Evolutionary conservation across 202 grass and related monocot species (phyloP).

Genomic region (Panicum hallii): DNA sequence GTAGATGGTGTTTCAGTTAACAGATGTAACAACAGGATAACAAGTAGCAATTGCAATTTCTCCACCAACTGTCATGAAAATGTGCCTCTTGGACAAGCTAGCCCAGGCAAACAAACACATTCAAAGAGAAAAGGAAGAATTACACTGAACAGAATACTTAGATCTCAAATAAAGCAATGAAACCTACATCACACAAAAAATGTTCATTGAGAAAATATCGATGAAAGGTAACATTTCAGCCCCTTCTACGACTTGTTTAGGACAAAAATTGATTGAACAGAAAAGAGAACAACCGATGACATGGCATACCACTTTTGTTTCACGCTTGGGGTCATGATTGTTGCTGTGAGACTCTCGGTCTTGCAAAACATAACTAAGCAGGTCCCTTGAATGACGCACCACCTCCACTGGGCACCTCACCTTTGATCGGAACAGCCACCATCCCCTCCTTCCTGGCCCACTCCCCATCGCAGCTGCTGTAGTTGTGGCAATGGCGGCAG

Average conservation of each 20-base stretch:
- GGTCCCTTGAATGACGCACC: conserved; percentile 41
- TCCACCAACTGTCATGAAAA: background rate
- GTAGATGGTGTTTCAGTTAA: background rate
- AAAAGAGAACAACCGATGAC: background rate
- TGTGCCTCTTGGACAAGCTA: background rate
- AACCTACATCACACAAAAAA: background rate
- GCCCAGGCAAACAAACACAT: background rate
- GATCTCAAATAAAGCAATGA: background rate
- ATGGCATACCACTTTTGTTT: conserved; percentile 31
- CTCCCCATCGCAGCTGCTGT: background rate
- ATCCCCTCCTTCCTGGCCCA: background rate
- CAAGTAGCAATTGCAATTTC: background rate
- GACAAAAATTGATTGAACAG: background rate
- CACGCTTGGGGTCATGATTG: conserved; percentile 36
- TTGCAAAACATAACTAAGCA: conserved; percentile 32
- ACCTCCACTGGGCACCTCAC: conserved; percentile 31
- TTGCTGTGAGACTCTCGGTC: background rate
- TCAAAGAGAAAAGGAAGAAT: background rate
- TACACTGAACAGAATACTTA: background rate
- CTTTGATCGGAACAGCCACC: conserved; percentile 48
- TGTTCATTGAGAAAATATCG: background rate
- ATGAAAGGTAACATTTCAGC: background rate
- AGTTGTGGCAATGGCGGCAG: background rate
- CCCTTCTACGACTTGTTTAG: background rate
- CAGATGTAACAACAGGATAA: background rate